Percentiles rank a stretch among this genome's conserved stretches.
These are phyloP conservation scores for Pseudomonodictys pantanalensis DNA, from an alignment of 495 filamentous ascomycete species.

Conservation along the genomic window DNA sequence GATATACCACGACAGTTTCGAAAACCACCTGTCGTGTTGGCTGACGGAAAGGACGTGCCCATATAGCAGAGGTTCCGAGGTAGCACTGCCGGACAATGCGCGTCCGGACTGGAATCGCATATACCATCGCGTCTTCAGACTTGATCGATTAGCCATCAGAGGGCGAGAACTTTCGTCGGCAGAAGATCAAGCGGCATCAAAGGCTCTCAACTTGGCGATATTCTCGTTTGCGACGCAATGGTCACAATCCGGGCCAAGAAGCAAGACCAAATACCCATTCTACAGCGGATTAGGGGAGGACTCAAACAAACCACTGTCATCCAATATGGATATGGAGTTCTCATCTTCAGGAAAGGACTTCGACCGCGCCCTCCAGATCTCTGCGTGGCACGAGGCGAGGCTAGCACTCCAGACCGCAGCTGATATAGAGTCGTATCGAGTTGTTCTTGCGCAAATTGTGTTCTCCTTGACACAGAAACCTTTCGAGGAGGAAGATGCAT, in stretches of 20 bases:
- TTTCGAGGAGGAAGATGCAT: constrained; percentile 9
- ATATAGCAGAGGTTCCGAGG: constrained; percentile 33
- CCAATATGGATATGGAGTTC: constrained; percentile 20
- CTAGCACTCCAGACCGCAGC: constrained; percentile 41
- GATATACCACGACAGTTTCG: constrained; percentile 51
- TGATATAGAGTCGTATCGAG: constrained; percentile 46
- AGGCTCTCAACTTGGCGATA: constrained; percentile 44
- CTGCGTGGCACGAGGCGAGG: constrained; percentile 48
- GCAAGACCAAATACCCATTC: constrained; percentile 22
- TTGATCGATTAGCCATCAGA: constrained; percentile 43
- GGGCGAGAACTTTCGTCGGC: constrained; percentile 38
- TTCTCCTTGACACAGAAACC: constrained; percentile 49
- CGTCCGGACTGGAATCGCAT: constrained; percentile 49
- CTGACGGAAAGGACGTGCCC: constrained; percentile 49
- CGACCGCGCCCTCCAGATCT: constrained; percentile 43
- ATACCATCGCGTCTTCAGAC: constrained; percentile 44
- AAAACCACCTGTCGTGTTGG: constrained; percentile 51
- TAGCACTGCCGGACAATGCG: constrained; percentile 36
- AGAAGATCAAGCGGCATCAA: constrained; percentile 43
- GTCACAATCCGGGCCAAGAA: constrained; percentile 38
- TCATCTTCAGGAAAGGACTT: constrained; percentile 22
- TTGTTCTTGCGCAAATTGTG: constrained; percentile 49
- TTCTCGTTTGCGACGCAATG: constrained; percentile 52
- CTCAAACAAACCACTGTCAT: neutral
- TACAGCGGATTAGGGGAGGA: constrained; percentile 1